Base-by-base conservation (phyloP, 768 basidiomycete species). In the Hydnomerulius pinastri region DNA sequence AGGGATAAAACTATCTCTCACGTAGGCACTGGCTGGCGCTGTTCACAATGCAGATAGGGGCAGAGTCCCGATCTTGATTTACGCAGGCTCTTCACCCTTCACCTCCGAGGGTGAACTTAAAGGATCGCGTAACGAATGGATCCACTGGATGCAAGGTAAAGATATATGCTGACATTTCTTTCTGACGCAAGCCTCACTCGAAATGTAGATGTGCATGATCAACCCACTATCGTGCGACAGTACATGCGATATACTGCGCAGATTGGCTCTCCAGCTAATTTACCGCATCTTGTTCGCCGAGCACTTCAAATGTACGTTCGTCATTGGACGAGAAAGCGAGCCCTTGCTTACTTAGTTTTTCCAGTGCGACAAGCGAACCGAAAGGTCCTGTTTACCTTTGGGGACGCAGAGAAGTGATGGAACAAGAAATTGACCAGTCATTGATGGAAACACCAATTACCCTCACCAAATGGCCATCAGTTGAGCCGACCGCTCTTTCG, bases 301-400 rank as follows among this genome's bases (percentile, higher is more conserved):
- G 79, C 83, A 0, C 62, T 88, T 43, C 86, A 88, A 61, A 81
- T 86, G 85, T 85, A 57, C 17, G 77, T 51, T 1, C 7, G 4
- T 15, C 45, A 3, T 6, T 42, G 18, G 6, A 7, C 18, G 2
- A 37, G 18, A 13, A 25, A 36, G 20, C 7, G 32, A 28, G 17
- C 12, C 4, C 15, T 24, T 20, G 32, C 36, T 54, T 9, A 54
- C 47, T 13, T 51, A 45, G 35, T 38, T 25, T 8, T 27, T 18
- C 10, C 37, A 87, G 85, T 54, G 85, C 87, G 4, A 79, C 68
- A n/a, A 86, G 83, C 45, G 78, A 82, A 24, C 87, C 87, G 0
- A 82, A 79, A 60, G 86, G 87, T 0, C 87, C 87, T 0, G 85
- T 86, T 1, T 88, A 90, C 62, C 71, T 87, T 7, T 88, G 85